Evolutionary conservation across 768 basidiomycete genomes (phyloP), one percentile per base, ranked within the genome.

Genomic region (Crucibulum laeve): DNA sequence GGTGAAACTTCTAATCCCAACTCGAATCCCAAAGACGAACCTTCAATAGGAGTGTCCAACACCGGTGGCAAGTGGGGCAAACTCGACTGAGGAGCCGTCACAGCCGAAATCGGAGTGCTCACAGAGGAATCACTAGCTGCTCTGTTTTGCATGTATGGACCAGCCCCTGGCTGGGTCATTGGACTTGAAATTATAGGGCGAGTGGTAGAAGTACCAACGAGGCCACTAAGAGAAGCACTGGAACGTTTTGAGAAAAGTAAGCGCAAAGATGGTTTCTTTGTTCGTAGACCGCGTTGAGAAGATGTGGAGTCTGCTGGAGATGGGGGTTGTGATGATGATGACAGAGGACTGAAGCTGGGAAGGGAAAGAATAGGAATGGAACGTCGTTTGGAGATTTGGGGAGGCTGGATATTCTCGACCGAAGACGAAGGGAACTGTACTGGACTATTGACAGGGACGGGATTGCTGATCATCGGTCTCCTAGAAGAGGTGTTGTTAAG

Each of bases 211-310:
- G 46, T 43, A 37, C 57, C 37, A 58, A 48, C 48, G 15, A 14
- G 28, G 19, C 30, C 55, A 19, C 61, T 59, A 35, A 76, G 53
- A 3, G 77, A 69, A 18, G 81, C 76, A 2, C 68, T 61, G 4
- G 83, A 80, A 38, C 73, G 76, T 64, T 83, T 85, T 24, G 81
- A 70, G 58, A 88, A 84, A 15, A 87, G 67, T 14, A 86, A 63
- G 39, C 79, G 79, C 44, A 87, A 61, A 2, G 86, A 87, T 0
- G 87, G 83, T 40, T 81, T 84, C 62, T 84, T 87, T 46, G 72
- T 10, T 56, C 50, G 37, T 33, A 48, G 25, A 34, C 46, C 42
- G 25, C 34, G 53, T 3, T 64, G 58, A 18, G 70, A 68, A 35
- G 56, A 52, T 3, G 57, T 35, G 21, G 57, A 53, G 48, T 54